Base-by-base conservation (phyloP, 140 eudicot species). In the Eryngium alpinum region DNA sequence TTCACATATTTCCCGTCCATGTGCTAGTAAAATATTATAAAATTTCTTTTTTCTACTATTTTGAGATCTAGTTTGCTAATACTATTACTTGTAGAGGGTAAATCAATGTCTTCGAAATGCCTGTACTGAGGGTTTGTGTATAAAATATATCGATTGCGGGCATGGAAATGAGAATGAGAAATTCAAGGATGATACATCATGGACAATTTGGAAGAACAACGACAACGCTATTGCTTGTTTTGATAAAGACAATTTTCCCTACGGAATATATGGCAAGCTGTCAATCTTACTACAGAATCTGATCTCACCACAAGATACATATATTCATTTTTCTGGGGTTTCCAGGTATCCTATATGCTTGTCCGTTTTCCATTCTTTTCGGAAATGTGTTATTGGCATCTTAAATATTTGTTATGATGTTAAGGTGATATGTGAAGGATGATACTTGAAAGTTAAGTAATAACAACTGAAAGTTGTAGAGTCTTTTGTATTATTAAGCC, bases 281-380 rank as follows among this genome's bases (percentile, higher is more conserved):
- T 92, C 66, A 78, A 78, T 78, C 97, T 94, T 46, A 91, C 93
- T 44, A 72, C 91, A 11, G 69, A 82, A 63, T 13, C 51, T 15
- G 85, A 82, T 77, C 18, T 87, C 50, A 34, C 86, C 49, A 88
- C 88, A 43, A 89, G 98, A 94, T 94, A 92, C 28, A 65, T 87
- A 24, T 94, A 92, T 86, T 90, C 98, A 62, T 84, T 94, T 34
- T 90, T 92, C 85, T 94, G 98, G 98, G 98, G 98, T 22, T 94
- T 92, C 83, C 98, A 90, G 98, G 98, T 94, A 92, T 74, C 60
- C 65, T 78, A 66, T 62, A 25, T 24, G 34, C 28, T 63, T 56
- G 53, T 31, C 29, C 12, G 12, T 72, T 57, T 49, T 62, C 18
- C 16, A n/a, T 63, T 72, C 80, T 52, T 46, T 32, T 78, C 51